Evolutionary conservation across 2,329 filamentous ascomycete species (phyloP).

Genomic region (Pseudocercospora cruenta): DNA sequence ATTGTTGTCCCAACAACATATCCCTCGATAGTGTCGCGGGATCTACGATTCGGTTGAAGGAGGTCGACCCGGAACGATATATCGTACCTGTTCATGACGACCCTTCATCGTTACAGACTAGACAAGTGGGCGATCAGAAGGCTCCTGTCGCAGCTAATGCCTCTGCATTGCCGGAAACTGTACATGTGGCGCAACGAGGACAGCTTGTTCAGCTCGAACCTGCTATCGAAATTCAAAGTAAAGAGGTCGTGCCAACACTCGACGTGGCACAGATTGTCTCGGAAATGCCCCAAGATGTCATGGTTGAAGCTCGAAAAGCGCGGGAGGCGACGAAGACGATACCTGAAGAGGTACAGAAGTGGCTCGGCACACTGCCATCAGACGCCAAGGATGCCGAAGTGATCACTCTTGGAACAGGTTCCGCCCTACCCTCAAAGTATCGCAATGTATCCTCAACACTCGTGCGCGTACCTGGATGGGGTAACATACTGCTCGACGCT

Average conservation of each 20-base stretch:
- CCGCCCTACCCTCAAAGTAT: slow-evolving; percentile 86
- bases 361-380: slow-evolving; percentile 67
- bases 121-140: not conserved
- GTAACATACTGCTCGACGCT: slow-evolving; percentile 88
- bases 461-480: slow-evolving; percentile 78
- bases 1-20: slow-evolving; percentile 76
- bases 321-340: slow-evolving; percentile 41
- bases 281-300: slow-evolving; percentile 52
- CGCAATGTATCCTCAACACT: slow-evolving; percentile 92
- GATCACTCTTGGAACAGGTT: slow-evolving; percentile 87
- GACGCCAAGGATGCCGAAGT: slow-evolving; percentile 74
- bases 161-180: slow-evolving; percentile 30
- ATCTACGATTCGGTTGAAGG: slow-evolving; percentile 69
- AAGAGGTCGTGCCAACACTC: slow-evolving; percentile 55
- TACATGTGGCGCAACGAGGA: slow-evolving; percentile 38
- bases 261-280: slow-evolving; percentile 50
- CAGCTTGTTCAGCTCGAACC: slow-evolving; percentile 44
- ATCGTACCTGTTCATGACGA: slow-evolving; percentile 68
- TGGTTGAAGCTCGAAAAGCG: slow-evolving; percentile 56
- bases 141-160: slow-evolving; percentile 1
- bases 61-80: slow-evolving; percentile 75
- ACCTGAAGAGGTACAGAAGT: slow-evolving; percentile 52
- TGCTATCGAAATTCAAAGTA: slow-evolving; percentile 47
- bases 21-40: slow-evolving; percentile 68
- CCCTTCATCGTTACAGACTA: not conserved